These are phyloP conservation scores for Arabidopsis suecica DNA, from an alignment of 345 rosid genomes.

Conservation along the genomic window DNA sequence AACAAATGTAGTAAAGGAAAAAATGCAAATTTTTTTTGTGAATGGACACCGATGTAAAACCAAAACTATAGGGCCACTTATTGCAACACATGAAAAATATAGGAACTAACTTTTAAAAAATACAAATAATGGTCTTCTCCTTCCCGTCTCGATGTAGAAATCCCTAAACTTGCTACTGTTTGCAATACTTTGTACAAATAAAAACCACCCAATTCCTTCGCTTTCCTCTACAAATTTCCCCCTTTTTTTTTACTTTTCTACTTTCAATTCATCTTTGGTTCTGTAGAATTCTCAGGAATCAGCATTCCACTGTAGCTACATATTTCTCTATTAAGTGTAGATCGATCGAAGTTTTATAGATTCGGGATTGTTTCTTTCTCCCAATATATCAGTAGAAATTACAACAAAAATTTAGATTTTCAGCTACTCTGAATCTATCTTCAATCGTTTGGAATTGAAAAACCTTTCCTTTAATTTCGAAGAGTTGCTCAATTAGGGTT, in stretches of 20 bases:
- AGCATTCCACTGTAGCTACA: constrained; percentile 29
- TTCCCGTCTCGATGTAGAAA: constrained; percentile 1
- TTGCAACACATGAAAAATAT: constrained; percentile 1
- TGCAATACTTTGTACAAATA: neutral
- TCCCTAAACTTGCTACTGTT: constrained; percentile 28
- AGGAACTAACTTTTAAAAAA: neutral
- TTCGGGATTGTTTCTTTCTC: constrained; percentile 10
- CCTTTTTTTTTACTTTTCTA: neutral
- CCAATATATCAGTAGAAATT: constrained; percentile 24
- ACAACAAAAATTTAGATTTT: constrained; percentile 1
- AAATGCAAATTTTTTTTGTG: neutral
- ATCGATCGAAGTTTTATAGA: constrained; percentile 23
- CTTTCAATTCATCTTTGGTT: neutral
- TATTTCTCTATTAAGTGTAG: constrained; percentile 9
- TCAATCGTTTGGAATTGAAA: constrained; percentile 14
- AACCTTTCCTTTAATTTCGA: constrained; percentile 13
- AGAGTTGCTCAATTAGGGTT: neutral
- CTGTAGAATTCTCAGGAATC: constrained; percentile 12
- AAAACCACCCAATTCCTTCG: neutral
- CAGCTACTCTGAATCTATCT: neutral
- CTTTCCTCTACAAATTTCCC: neutral
- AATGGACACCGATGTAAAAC: neutral
- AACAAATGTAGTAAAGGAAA: too few relatives aligned
- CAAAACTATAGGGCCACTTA: neutral
- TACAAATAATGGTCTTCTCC: neutral